These are phyloP conservation scores for Geranomyces michiganensis DNA, from an alignment of 192 early-diverging fungal genomes.

Conservation along the genomic window DNA sequence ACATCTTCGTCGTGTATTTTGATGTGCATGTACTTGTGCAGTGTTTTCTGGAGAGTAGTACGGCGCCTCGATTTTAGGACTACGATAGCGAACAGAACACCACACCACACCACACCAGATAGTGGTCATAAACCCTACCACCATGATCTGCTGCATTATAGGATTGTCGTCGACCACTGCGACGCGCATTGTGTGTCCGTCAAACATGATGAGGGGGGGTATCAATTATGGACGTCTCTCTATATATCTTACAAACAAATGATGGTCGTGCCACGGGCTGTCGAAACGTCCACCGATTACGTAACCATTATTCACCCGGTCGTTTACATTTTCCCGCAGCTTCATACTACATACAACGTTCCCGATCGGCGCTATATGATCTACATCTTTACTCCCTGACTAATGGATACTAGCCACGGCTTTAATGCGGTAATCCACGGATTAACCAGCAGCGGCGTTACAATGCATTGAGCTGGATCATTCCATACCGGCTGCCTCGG, in stretches of 20 bases:
- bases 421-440: conserved; percentile 8
- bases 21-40: conserved; percentile 29
- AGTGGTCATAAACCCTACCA: conserved; percentile 36
- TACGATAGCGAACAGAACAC: too few species aligned
- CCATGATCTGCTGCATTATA: conserved; percentile 36
- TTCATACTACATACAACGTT: too few species aligned
- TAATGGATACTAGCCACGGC: conserved; percentile 19
- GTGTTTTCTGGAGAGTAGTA: conserved; percentile 32
- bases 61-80: too few species aligned
- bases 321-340: too few species aligned
- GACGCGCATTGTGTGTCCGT: conserved; percentile 13
- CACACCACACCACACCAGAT: too few species aligned
- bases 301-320: too few species aligned
- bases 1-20: conserved; percentile 23
- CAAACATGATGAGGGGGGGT: neutral
- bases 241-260: too few species aligned
- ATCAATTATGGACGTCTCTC: too few species aligned
- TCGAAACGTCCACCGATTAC: too few species aligned
- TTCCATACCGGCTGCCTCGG: conserved; percentile 16
- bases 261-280: too few species aligned
- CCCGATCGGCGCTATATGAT: too few species aligned
- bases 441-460: neutral
- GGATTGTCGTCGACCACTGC: conserved; percentile 38
- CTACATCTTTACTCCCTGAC: too few species aligned
- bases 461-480: conserved; percentile 19